Evolutionary conservation across 2,329 filamentous ascomycete species (phyloP), one percentile per base, ranked within the genome.

Genomic region (Ophioceras dolichostomum): DNA sequence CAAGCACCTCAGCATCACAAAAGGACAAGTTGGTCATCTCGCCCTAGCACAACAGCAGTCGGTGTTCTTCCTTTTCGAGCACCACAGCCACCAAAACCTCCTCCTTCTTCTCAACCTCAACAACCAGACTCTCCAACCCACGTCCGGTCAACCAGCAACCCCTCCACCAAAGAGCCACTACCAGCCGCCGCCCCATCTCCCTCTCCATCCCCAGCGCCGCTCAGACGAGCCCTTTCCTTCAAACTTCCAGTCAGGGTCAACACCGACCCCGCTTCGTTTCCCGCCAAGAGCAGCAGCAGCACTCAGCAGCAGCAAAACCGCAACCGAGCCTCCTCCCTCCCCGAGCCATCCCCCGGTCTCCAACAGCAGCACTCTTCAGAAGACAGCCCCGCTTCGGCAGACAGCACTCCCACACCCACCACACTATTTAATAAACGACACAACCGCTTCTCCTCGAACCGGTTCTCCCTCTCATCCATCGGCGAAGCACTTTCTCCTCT

Each of bases 401-500:
- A 18, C 10, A 31, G 29, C 29, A 31, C 16, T 31, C 29, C 9
- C 19, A n/a, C 8, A 14, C 29, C 29, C 9, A 10, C 29, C 6
- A n/a, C 16, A 14, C 16, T 3, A 9, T 18, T 3, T 31, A 14
- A 18, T 18, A 31, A 17, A 31, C 10, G n/a, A n/a, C n/a, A n/a
- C n/a, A n/a, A n/a, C n/a, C n/a, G 22, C 22, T 26, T 8, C 22
- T 26, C 22, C 19, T n/a, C 28, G 27, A 37, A 30, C 13, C 27
- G 13, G n/a, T 21, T 19, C 9, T 37, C 35, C 17, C 35, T 37
- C 21, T 32, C 28, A 13, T 37, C 35, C 35, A 37, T 37, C 20
- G 28, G 35, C 16, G 35, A 37, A 37, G 18, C 22, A 7, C 22
- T 26, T 12, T 32, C 20, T 10, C 35, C 9, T 24, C 27, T 22